Evolutionary conservation across 2,329 filamentous ascomycete species (phyloP).

Genomic region (Microdochium bolleyi): DNA sequence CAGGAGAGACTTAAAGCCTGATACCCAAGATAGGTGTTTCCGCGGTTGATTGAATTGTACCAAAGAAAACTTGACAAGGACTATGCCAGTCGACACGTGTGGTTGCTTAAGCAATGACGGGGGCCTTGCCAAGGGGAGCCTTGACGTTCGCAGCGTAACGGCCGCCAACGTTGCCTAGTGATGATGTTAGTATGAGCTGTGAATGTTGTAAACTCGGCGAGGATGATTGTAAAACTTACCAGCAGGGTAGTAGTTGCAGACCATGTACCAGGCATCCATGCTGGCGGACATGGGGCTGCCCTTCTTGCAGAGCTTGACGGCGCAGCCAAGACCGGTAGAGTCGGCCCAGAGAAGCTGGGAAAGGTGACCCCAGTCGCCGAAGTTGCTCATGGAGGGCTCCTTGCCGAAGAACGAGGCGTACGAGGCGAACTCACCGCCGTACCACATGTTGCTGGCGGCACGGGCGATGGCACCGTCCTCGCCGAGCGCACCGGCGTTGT

Average conservation of each 20-base stretch:
- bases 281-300: slow-evolving; percentile 32
- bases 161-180: slow-evolving; percentile 43
- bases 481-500: slow-evolving; percentile 36
- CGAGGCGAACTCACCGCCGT: slow-evolving; percentile 65
- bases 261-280: slow-evolving; percentile 63
- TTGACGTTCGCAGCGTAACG: slow-evolving; percentile 42
- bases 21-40: background rate
- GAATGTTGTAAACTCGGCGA: background rate
- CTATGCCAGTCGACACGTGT: background rate
- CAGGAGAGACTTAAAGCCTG: background rate
- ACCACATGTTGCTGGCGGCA: slow-evolving; percentile 78
- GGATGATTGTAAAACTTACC: slow-evolving; percentile 45
- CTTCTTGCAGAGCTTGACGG: slow-evolving; percentile 42
- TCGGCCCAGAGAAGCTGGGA: slow-evolving; percentile 65
- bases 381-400: slow-evolving; percentile 51
- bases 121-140: slow-evolving; percentile 25
- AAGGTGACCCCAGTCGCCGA: slow-evolving; percentile 67
- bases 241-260: slow-evolving; percentile 77
- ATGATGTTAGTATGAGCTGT: background rate
- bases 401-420: slow-evolving; percentile 52
- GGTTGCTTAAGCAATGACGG: slow-evolving; percentile 11
- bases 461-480: slow-evolving; percentile 48
- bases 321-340: slow-evolving; percentile 56
- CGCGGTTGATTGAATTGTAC: background rate
- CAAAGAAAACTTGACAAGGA: background rate